Percentiles rank a stretch among this genome's conserved stretches.
phyloP scores from a whole-genome alignment of 2,329 filamentous ascomycete species.

The Xylaria sp. region DNA sequence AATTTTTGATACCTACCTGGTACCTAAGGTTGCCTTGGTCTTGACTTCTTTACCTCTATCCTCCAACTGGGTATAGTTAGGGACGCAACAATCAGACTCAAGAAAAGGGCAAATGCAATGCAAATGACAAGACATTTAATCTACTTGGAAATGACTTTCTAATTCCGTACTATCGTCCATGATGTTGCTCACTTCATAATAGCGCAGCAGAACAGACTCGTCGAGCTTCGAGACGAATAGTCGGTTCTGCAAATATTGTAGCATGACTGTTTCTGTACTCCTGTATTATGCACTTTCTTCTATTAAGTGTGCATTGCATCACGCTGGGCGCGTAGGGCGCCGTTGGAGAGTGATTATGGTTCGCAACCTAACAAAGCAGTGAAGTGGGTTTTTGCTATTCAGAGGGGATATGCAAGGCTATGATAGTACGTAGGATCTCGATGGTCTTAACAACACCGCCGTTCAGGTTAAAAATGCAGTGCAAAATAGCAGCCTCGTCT shows the following conservation, averaged over 20 bases:
- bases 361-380: background rate
- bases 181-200: background rate
- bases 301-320: too few relatives aligned
- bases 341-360: background rate
- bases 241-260: background rate
- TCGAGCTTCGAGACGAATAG: too few relatives aligned
- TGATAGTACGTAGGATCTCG: background rate
- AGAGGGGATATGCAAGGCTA: background rate
- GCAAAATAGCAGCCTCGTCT: too few relatives aligned
- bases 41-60: background rate
- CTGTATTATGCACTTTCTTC: background rate
- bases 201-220: background rate
- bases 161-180: background rate
- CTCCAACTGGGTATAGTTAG: too few relatives aligned
- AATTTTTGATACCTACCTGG: too few relatives aligned
- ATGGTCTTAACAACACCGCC: background rate
- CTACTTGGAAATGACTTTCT: slow-evolving; percentile 3
- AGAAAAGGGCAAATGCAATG: slow-evolving; percentile 23
- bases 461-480: background rate
- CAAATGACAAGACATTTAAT: slow-evolving; percentile 30
- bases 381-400: background rate
- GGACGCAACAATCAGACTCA: background rate
- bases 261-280: background rate
- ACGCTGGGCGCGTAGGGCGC: too few relatives aligned
- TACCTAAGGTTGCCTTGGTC: too few relatives aligned